Conservation (phyloP, 345 rosid species). For the Diplotaxis tenuifolia region DNA sequence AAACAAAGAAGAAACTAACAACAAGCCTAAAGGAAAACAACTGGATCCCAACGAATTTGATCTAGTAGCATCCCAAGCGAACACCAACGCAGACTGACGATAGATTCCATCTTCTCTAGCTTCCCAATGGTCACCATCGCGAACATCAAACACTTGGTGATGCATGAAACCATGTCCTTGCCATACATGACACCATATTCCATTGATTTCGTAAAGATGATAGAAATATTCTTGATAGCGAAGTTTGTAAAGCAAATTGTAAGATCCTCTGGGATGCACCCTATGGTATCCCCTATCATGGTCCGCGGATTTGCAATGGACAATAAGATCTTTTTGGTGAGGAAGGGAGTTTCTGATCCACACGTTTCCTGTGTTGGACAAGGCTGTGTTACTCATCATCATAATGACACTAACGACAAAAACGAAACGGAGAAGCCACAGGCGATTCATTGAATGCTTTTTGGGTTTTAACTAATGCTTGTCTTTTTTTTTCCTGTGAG, state of each 20-base stretch:
- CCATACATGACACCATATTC: conserved; percentile 14
- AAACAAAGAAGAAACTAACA: conserved; percentile 4
- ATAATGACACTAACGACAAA: neutral
- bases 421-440: no score
- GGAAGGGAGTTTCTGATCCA: conserved; percentile 1
- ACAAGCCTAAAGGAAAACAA: neutral
- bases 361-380: neutral
- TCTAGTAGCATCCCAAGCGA: conserved; percentile 10
- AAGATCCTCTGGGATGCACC: conserved; percentile 9
- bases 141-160: conserved; percentile 4
- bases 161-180: conserved; percentile 11
- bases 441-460: no score
- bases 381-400: conserved; percentile 13
- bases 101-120: conserved; percentile 22
- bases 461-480: no score
- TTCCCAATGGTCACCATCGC: neutral
- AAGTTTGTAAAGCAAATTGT: neutral
- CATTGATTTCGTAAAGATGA: neutral
- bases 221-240: neutral
- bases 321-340: neutral
- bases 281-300: conserved; percentile 20
- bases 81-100: neutral
- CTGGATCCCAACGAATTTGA: neutral
- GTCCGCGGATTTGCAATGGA: neutral
- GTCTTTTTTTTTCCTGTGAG: no score